A percentile compares a stretch with the other conserved stretches of the same genome.
phyloP scores from a whole-genome alignment of 345 rosid genomes.

The Melaleuca quinquenervia region DNA sequence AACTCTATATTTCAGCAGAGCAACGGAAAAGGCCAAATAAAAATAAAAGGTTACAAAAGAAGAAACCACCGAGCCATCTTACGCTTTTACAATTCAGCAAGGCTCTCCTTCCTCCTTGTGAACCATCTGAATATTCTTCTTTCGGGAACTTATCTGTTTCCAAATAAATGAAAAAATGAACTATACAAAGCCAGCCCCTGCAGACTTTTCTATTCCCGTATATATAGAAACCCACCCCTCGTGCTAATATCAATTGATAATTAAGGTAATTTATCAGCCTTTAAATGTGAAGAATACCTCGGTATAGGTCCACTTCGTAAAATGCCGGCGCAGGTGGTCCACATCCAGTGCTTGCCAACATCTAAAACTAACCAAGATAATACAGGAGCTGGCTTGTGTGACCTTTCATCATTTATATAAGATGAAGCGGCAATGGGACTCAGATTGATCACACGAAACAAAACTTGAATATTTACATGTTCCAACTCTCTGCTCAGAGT shows the following conservation, averaged over 20 bases:
- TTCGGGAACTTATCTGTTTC: constrained; percentile 14
- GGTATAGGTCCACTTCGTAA: background rate
- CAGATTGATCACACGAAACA: constrained; percentile 17
- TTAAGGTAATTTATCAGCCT: background rate
- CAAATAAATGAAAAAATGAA: constrained; percentile 56
- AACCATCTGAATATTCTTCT: constrained; percentile 4
- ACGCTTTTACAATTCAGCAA: constrained; percentile 7
- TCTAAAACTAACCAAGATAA: background rate
- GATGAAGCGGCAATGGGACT: background rate
- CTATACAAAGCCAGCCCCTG: constrained; percentile 34
- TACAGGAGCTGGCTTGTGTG: constrained; percentile 10
- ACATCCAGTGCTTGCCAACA: constrained; percentile 1
- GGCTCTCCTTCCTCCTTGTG: constrained; percentile 3
- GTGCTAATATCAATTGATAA: background rate
- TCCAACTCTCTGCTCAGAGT: background rate
- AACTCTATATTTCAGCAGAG: background rate
- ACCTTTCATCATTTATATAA: background rate
- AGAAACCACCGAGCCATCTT: background rate
- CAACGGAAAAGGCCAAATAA: background rate
- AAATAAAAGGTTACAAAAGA: background rate
- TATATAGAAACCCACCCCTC: constrained; percentile 8
- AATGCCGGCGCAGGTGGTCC: background rate
- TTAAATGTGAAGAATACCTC: background rate
- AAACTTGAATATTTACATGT: constrained; percentile 46
- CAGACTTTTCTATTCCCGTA: constrained; percentile 9